Conservation (phyloP, 139 green algal species). For the Asterochloris sp. region DNA sequence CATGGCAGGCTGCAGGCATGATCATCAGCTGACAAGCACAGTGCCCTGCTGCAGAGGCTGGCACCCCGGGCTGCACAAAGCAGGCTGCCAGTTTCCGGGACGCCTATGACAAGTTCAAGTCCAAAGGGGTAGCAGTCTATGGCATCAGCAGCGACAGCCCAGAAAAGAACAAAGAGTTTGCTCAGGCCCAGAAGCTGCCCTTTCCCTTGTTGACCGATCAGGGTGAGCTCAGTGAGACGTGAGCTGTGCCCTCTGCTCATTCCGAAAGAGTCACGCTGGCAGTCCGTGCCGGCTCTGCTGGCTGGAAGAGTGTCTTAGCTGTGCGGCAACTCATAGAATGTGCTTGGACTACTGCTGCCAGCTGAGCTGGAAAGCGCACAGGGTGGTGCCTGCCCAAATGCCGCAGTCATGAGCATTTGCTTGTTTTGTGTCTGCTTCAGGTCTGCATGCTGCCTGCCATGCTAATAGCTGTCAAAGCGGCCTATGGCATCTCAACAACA, state of each 20-base stretch:
- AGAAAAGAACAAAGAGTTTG: conserved; percentile 22
- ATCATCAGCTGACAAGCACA: not conserved
- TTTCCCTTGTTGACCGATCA: conserved; percentile 25
- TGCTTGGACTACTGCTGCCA: too few relatives aligned
- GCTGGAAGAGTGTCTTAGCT: too few relatives aligned
- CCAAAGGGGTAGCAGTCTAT: conserved; percentile 14
- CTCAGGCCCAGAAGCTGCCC: conserved; percentile 14
- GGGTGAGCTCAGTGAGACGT: not conserved
- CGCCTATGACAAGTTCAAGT: conserved; percentile 46
- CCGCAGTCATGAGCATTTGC: too few relatives aligned
- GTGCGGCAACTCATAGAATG: too few relatives aligned
- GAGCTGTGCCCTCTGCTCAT: too few relatives aligned
- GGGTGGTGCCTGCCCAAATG: too few relatives aligned
- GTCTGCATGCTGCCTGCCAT: too few relatives aligned
- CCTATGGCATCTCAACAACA: not conserved
- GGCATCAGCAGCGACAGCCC: conserved; percentile 17
- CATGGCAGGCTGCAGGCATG: not conserved
- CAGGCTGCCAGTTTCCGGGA: conserved; percentile 66
- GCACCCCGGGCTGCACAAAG: conserved; percentile 25
- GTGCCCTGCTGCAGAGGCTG: not conserved
- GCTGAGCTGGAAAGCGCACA: too few relatives aligned
- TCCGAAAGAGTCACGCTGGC: too few relatives aligned
- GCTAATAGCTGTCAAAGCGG: too few relatives aligned
- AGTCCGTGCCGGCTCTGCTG: too few relatives aligned
- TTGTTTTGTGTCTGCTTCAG: too few relatives aligned